phyloP scores from a whole-genome alignment of 2,329 filamentous ascomycete genomes.

The Ophiostoma ulmi region DNA sequence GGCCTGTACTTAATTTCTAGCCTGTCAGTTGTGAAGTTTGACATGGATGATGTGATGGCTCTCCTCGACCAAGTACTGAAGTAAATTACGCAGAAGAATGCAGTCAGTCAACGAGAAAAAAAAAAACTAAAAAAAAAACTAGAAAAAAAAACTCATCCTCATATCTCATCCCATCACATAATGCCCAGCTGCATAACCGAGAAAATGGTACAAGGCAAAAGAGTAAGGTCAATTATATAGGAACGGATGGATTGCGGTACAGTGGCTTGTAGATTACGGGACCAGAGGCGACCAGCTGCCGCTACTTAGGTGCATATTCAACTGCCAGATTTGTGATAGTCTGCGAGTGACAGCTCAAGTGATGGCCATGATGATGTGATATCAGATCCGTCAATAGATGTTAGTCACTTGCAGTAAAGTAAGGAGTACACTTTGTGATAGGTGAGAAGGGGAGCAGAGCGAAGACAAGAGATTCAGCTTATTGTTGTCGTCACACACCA shows the following conservation, averaged over 20 bases:
- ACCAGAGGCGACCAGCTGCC: background rate
- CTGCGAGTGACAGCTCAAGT: conserved; percentile 10
- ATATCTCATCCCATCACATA: background rate
- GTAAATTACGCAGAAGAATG: background rate
- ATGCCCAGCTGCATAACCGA: background rate
- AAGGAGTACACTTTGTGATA: too few species aligned
- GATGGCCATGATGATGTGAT: conserved; percentile 5
- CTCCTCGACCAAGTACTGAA: background rate
- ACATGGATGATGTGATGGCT: background rate
- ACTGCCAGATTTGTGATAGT: conserved; percentile 10
- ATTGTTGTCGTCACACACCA: background rate
- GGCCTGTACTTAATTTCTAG: conserved; percentile 4
- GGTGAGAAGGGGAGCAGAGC: background rate
- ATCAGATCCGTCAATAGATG: conserved; percentile 1
- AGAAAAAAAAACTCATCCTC: background rate
- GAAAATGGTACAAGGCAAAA: background rate
- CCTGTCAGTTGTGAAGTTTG: background rate
- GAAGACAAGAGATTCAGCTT: background rate
- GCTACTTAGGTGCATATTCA: background rate
- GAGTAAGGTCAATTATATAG: background rate
- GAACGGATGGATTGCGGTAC: too few species aligned
- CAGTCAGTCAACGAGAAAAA: background rate
- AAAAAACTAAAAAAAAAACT: background rate
- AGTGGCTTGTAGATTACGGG: background rate
- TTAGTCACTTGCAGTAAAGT: background rate